Base-by-base conservation (phyloP, 192 early-diverging fungal species). In the Oehlia diaphana region DNA sequence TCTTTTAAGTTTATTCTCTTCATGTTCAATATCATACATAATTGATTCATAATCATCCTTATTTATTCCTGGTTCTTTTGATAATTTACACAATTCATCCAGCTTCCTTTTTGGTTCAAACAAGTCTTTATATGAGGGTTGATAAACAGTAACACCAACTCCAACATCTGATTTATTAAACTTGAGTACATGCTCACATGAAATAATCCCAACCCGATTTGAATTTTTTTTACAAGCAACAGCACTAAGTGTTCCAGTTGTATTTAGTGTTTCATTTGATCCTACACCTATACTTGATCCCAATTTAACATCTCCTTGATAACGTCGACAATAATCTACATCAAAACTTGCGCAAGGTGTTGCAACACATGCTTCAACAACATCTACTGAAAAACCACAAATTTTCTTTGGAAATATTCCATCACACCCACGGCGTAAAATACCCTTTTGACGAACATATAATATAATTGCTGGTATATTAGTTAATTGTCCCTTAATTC, bases 361-460 rank as follows among this genome's bases (percentile, higher is more conserved):
- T 71, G 69, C 69, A 71, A 23, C 16, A 71, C 69, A 47, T 26
- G 69, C 69, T 33, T 71, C 37, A 39, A 71, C 3, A 71, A 71
- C 37, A 47, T 71, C 69, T 21, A 47, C 39, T 39, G 39, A 39
- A 44, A 26, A 71, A 0, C 33, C 69, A 71, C 69, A 10, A 71
- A 71, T 71, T 7, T 71, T 6, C 5, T 39, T 21, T 47, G 37
- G 69, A 71, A 71, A 71, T 65, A 65, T 19, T 3, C 23, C n/a
- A 23, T 9, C 37, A 71, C 69, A 71, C 21, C 69, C 69, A 21
- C 37, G 69, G 12, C 69, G 37, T 23, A 71, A 23, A 37, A 37
- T 71, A 47, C 37, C 37, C 26, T 71, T 71, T 7, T 31, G 26
- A 12, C 37, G 37, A 67, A 67, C 65, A 67, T 67, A 67, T 31